A percentile compares a stretch with the other conserved stretches of the same genome.
Evolutionary conservation across 2,329 filamentous ascomycete species (phyloP).

Genomic region (Rhytidhysteron rufulum): DNA sequence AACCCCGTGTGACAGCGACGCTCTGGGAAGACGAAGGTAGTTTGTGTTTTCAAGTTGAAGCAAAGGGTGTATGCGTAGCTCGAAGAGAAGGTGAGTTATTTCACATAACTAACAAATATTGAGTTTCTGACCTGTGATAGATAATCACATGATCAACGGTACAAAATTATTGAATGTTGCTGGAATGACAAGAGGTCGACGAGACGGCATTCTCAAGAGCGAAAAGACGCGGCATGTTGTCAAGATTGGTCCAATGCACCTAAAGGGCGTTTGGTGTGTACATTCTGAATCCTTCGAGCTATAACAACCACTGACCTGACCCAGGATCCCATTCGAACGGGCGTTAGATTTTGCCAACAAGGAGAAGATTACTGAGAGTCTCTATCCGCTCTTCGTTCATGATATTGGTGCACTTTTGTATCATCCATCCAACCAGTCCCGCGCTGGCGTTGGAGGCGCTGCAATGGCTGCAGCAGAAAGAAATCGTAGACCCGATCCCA

Average conservation of each 20-base stretch:
- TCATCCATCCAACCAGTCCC: conserved; percentile 82
- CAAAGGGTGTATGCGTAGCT: conserved; percentile 91
- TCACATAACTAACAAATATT: no score
- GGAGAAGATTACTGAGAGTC: conserved; percentile 94
- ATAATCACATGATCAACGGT: conserved; percentile 99
- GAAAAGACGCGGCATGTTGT: conserved; percentile 96
- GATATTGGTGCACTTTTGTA: conserved; percentile 93
- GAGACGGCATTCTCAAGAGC: conserved; percentile 95
- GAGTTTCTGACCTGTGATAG: conserved; percentile 46
- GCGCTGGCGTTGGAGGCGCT: conserved; percentile 68
- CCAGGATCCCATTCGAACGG: conserved; percentile 94
- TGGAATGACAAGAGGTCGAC: conserved; percentile 92
- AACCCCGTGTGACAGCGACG: conserved; percentile 92
- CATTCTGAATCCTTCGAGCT: background rate
- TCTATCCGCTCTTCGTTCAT: conserved; percentile 96
- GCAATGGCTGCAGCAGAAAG: conserved; percentile 71
- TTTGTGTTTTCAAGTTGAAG: conserved; percentile 95
- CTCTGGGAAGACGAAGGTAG: conserved; percentile 98
- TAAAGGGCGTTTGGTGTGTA: conserved; percentile 64
- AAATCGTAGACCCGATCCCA: conserved; percentile 44
- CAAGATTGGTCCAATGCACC: conserved; percentile 98
- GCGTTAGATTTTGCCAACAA: conserved; percentile 99
- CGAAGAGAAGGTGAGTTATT: conserved; percentile 79
- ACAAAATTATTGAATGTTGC: conserved; percentile 96
- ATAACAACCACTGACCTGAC: conserved; percentile 3